Base-by-base conservation (phyloP, 1,139 yeast species). In the Saccharomyces pastorianus region DNA sequence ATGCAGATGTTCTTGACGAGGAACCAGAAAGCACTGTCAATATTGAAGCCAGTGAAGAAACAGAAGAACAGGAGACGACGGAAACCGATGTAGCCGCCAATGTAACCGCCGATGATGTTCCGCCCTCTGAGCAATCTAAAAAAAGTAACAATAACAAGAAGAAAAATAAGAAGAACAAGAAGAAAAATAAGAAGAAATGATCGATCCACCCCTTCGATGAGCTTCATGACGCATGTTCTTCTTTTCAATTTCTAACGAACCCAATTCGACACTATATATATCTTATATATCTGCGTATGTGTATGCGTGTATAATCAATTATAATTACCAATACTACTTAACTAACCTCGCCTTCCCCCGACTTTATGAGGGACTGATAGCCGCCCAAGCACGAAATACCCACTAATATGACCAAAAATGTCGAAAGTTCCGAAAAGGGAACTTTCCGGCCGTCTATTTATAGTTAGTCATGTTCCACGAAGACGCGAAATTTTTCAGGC, bases 131-230 rank as follows among this genome's bases (percentile, higher is more conserved):
- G 1, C 41, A 49, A 41, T 9, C 42, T 9, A 46, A 34, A 41
- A 4, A 38, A 29, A 14, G 29, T 31, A 8, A 23, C 56, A 23
- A 32, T 53, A 52, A 51, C 13, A 53, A 54, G 49, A 57, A 58
- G 47, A 55, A 56, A 55, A 52, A 55, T 49, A 59, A 59, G 52
- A 57, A 55, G 46, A 60, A 55, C 41, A 57, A 53, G 53, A 59
- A 56, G 49, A 60, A 58, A 54, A 54, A 56, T 32, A 57, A 58
- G 53, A 56, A 56, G 46, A 26, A 54, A 38, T 47, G 32, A 32
- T 38, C 6, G 13, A 6, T 17, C 25, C 11, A 38, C 25, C 1
- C 42, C 11, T 17, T 38, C 42, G 11, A 38, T 17, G 23, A 38
- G 42, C 25, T 38, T 9, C 23, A 38, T 9, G 23, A 38, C 11